phyloP scores from a whole-genome alignment of 1,139 yeast species.

The Zygoascus hellenicus region DNA sequence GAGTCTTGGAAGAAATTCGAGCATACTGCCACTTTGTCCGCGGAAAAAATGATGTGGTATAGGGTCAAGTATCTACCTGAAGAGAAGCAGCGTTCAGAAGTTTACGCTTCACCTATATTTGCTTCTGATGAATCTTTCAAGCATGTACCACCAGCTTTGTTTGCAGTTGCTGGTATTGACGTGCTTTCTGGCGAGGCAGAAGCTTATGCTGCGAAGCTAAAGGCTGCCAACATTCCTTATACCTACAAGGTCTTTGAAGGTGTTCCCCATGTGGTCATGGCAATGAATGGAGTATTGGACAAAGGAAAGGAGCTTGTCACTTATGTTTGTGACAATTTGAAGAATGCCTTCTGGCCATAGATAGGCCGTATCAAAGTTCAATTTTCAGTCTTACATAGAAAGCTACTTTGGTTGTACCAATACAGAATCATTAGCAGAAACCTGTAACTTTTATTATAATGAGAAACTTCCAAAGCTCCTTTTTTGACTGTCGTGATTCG shows the following conservation, averaged over 20 bases:
- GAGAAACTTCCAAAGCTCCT: too few relatives aligned
- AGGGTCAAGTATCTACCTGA: slow-evolving; percentile 42
- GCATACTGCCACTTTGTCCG: slow-evolving; percentile 44
- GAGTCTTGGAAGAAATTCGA: slow-evolving; percentile 41
- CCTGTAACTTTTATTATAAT: too few relatives aligned
- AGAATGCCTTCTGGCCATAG: slow-evolving; percentile 17
- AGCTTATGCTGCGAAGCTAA: slow-evolving; percentile 39
- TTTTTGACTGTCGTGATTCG: too few relatives aligned
- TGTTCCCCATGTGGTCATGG: slow-evolving; percentile 47
- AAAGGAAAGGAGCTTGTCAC: slow-evolving; percentile 39
- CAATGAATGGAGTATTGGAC: slow-evolving; percentile 41
- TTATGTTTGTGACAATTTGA: slow-evolving; percentile 27
- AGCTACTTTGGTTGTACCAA: background rate
- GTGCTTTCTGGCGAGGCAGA: slow-evolving; percentile 45
- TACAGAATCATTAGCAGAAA: background rate
- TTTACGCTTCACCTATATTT: slow-evolving; percentile 44
- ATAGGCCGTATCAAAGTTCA: too few relatives aligned
- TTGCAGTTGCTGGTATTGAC: slow-evolving; percentile 44
- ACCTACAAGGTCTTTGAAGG: slow-evolving; percentile 39
- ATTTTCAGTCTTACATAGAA: too few relatives aligned
- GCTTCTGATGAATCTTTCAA: slow-evolving; percentile 40
- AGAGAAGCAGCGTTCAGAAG: slow-evolving; percentile 34
- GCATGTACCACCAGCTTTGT: slow-evolving; percentile 40
- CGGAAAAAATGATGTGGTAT: slow-evolving; percentile 48
- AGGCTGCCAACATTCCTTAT: slow-evolving; percentile 38